Evolutionary conservation across 2,329 filamentous ascomycete genomes (phyloP).

Genomic region (Ophiocordyceps camponoti-saundersi): DNA sequence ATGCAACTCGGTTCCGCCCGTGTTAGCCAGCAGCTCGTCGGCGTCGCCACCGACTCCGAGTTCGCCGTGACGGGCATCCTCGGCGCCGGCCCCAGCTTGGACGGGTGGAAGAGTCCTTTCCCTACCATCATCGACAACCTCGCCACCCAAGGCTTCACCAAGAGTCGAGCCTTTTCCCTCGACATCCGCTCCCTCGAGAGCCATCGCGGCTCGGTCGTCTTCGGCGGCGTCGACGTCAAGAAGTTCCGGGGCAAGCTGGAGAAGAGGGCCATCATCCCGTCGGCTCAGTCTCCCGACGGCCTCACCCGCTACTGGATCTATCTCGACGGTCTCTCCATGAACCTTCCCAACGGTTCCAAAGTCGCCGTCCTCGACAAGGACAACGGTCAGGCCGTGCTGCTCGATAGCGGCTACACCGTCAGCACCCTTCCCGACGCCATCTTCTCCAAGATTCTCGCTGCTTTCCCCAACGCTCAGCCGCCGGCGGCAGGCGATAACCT

Average conservation of each 20-base stretch:
- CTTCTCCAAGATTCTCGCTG: conserved; percentile 24
- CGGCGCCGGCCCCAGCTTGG: conserved; percentile 15
- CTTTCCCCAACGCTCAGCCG: conserved; percentile 14
- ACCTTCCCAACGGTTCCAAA: conserved; percentile 16
- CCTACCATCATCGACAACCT: conserved; percentile 18
- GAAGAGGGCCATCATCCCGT: conserved; percentile 36
- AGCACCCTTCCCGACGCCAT: conserved; percentile 46
- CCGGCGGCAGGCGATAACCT: conserved; percentile 16
- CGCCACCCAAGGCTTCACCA: conserved; percentile 15
- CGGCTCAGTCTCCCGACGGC: conserved; percentile 16
- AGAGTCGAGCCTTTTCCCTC: conserved; percentile 19
- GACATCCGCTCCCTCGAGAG: conserved; percentile 16
- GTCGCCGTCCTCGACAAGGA: conserved; percentile 24
- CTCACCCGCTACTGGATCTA: conserved; percentile 24
- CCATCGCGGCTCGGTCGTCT: conserved; percentile 21
- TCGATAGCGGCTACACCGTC: conserved; percentile 52
- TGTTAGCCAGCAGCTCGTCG: conserved; percentile 18
- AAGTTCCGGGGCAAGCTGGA: conserved; percentile 37
- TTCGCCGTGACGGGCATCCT: conserved; percentile 15
- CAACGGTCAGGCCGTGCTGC: conserved; percentile 28
- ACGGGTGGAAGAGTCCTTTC: conserved; percentile 17
- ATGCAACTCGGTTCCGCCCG: conserved; percentile 14
- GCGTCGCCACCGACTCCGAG: conserved; percentile 15
- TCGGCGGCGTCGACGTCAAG: conserved; percentile 38
- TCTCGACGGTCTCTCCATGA: conserved; percentile 19